Evolutionary conservation across 371 early-diverging fungal genomes (phyloP).

Genomic region (Apophysomyces trapeziformis): DNA sequence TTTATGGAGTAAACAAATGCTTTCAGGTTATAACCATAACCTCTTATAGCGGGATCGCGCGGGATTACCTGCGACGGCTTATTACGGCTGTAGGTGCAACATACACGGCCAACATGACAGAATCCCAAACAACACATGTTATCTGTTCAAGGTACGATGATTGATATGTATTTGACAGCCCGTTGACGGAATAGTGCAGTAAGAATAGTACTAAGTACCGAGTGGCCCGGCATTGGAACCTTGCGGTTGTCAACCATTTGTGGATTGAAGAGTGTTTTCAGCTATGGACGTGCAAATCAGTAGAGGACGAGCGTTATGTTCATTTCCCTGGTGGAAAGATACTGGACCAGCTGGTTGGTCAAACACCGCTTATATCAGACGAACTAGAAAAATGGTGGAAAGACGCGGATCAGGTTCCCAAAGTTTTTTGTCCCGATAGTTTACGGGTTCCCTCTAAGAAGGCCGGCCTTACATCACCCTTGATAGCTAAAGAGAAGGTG

Average conservation of each 20-base stretch:
- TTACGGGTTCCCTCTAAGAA: neutral
- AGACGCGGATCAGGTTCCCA: constrained; percentile 10
- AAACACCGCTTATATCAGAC: constrained; percentile 21
- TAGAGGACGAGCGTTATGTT: constrained; percentile 58
- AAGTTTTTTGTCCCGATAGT: neutral
- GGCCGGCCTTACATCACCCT: neutral
- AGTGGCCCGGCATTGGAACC: constrained; percentile 62
- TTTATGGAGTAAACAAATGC: constrained; percentile 6
- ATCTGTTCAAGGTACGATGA: constrained; percentile 67
- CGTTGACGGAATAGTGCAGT: neutral
- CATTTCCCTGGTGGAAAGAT: constrained; percentile 48
- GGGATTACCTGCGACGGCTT: constrained; percentile 73
- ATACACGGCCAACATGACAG: constrained; percentile 61
- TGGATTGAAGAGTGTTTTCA: constrained; percentile 86
- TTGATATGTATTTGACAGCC: neutral
- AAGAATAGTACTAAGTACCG: constrained; percentile 60
- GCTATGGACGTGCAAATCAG: constrained; percentile 57
- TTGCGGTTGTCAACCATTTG: constrained; percentile 81
- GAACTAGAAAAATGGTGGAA: constrained; percentile 31
- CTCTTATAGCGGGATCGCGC: constrained; percentile 68
- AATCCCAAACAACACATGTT: constrained; percentile 50
- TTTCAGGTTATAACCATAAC: constrained; percentile 62
- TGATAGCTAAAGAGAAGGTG: neutral
- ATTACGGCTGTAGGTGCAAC: constrained; percentile 66
- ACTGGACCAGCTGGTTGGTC: constrained; percentile 34